Conservation (phyloP, 345 rosid species). For the Euclidium syriacum region DNA sequence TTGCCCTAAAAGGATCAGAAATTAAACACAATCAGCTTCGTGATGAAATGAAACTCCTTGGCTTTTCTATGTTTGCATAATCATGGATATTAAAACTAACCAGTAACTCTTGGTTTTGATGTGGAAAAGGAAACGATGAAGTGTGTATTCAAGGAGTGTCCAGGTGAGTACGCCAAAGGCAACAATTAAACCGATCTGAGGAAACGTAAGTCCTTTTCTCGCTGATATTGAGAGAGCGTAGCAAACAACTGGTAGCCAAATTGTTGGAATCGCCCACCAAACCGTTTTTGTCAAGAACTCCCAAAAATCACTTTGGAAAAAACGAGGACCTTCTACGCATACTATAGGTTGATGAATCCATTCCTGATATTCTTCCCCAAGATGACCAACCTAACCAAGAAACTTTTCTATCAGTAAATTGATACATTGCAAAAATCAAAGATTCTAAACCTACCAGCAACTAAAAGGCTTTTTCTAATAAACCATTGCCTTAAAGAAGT, state of each 20-base stretch:
- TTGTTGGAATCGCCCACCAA: conserved; percentile 94
- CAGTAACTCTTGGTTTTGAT: conserved; percentile 79
- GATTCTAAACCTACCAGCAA: not conserved
- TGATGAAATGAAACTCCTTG: not conserved
- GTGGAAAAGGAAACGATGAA: conserved; percentile 98
- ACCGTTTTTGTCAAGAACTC: conserved; percentile 92
- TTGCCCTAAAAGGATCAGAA: conserved; percentile 40
- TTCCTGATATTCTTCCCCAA: conserved; percentile 87
- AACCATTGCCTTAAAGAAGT: not conserved
- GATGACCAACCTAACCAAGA: conserved; percentile 84
- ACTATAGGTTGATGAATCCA: conserved; percentile 99
- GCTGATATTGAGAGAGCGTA: conserved; percentile 55
- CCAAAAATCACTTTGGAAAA: conserved; percentile 78
- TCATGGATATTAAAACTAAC: conserved; percentile 36
- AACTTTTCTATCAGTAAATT: not conserved
- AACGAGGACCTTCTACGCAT: conserved; percentile 87
- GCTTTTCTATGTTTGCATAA: not conserved
- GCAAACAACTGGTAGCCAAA: conserved; percentile 88
- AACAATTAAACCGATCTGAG: conserved; percentile 51
- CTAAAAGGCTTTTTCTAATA: not conserved
- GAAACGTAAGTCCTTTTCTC: conserved; percentile 54
- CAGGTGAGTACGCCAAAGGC: conserved; percentile 64
- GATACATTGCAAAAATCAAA: not conserved
- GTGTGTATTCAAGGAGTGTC: conserved; percentile 82
- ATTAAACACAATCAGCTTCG: conserved; percentile 2